These are phyloP conservation scores for Calonectria hawksworthii DNA, from an alignment of 2,329 filamentous ascomycete genomes.

Conservation along the genomic window DNA sequence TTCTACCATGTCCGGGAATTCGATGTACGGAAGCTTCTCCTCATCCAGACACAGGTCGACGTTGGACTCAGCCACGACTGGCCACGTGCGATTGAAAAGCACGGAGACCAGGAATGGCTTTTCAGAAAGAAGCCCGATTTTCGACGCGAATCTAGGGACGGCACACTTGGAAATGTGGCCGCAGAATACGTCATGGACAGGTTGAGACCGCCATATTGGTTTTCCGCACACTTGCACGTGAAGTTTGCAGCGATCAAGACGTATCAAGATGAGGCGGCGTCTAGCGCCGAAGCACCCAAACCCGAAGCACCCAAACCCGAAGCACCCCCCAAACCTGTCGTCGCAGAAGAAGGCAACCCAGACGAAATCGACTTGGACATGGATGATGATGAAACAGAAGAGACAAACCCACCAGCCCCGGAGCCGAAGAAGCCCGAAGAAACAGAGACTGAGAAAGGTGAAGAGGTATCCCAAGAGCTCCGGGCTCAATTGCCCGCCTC, in stretches of 20 bases:
- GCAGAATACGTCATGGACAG: conserved; percentile 86
- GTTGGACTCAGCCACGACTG: conserved; percentile 96
- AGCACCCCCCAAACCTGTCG: conserved; percentile 8
- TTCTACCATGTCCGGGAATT: conserved; percentile 93
- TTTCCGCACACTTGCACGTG: conserved; percentile 92
- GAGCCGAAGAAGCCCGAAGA: conserved; percentile 12
- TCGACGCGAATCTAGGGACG: conserved; percentile 79
- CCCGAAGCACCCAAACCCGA: not conserved
- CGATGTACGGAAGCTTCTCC: conserved; percentile 90
- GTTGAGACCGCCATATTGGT: conserved; percentile 89
- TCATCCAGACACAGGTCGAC: conserved; percentile 89
- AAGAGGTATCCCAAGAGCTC: conserved; percentile 72
- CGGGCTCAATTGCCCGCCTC: conserved; percentile 83
- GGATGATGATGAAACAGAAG: conserved; percentile 62
- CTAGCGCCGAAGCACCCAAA: conserved; percentile 28
- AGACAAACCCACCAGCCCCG: conserved; percentile 3
- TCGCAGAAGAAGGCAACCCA: conserved; percentile 61
- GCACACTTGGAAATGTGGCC: conserved; percentile 83
- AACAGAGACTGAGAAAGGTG: conserved; percentile 40
- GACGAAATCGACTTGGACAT: conserved; percentile 81
- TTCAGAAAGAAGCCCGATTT: conserved; percentile 84
- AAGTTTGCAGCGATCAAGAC: conserved; percentile 81
- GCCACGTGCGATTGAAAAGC: conserved; percentile 86
- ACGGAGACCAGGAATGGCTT: conserved; percentile 77
- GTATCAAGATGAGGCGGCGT: conserved; percentile 61